A percentile compares a stretch with the other conserved stretches of the same genome.
These are phyloP conservation scores for Mortierella sp. DNA, from an alignment of 371 early-diverging fungal genomes.

Conservation along the genomic window DNA sequence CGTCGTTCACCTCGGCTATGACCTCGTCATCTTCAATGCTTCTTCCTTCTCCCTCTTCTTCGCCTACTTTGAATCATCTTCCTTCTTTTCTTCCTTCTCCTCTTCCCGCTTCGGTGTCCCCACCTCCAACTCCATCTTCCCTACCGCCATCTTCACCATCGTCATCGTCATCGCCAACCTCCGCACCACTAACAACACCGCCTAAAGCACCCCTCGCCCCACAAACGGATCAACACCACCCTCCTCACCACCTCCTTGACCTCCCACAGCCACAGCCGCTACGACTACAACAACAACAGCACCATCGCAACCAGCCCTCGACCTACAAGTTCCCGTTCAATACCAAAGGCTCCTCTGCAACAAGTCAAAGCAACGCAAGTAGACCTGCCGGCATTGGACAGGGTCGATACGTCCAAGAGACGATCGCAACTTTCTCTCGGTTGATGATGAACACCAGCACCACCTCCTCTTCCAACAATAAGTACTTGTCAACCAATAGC, in stretches of 20 bases:
- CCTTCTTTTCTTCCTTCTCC: not conserved
- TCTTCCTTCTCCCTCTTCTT: not conserved
- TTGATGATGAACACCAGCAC: conserved; percentile 11
- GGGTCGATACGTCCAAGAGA: conserved; percentile 38
- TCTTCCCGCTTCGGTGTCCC: not conserved
- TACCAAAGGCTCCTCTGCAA: not conserved
- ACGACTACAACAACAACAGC: not conserved
- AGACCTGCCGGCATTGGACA: conserved; percentile 17
- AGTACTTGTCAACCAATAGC: not conserved
- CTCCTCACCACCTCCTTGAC: not conserved
- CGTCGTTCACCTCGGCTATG: not conserved
- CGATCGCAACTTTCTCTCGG: conserved; percentile 31
- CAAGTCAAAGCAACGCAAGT: not conserved
- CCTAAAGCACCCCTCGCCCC: not conserved
- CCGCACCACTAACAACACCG: not conserved
- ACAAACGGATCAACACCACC: conserved; percentile 1
- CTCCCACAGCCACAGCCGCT: conserved; percentile 1
- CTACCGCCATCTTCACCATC: not conserved
- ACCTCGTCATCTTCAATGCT: not conserved
- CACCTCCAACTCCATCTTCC: not conserved
- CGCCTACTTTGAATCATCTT: not conserved
- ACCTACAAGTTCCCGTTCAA: not conserved
- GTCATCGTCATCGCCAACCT: not conserved
- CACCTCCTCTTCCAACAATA: not conserved
- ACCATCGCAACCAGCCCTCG: not conserved